Base-by-base conservation (phyloP, 441 rosid genomes). In the Pelargonium citronellum region DNA sequence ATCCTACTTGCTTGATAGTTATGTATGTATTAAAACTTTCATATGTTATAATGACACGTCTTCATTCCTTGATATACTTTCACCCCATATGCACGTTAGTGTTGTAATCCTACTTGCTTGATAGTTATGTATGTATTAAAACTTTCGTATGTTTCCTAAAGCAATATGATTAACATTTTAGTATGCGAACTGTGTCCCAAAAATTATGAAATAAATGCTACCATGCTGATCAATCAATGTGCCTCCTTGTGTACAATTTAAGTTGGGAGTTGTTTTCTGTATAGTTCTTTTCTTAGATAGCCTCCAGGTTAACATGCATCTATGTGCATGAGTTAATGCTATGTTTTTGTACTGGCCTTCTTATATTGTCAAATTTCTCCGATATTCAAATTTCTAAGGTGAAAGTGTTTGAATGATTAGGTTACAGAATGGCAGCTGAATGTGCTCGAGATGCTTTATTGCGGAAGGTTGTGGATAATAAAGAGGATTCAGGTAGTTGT, bases 401-500 rank as follows among this genome's bases (percentile, higher is more conserved):
- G 58, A 27, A 37, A 12, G 2, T 57, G 65, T 47, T 74, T 72
- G 69, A 60, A 64, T 79, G 49, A 69, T 44, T 78, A 95, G 98
- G 99, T 72, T 95, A 74, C 66, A 86, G 97, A 58, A 92, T 95
- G 98, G 99, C 98, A 30, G 88, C 97, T n/a, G 97, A 95, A 73
- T 90, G 98, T 80, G 98, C 98, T 71, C 91, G 83, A 44, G 70
- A 85, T 78, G 97, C 97, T 66, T 74, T 95, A 78, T 73, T 88
- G 79, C 79, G 67, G 77, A 88, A 83, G 79, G 96, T 88, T 13
- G 80, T 81, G 71, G 95, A 95, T 79, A 92, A 95, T 79, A 95
- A 92, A 81, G 88, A 81, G 62, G 70, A 95, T 77, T 82, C 90
- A 83, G 99, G 99, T 93, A 73, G 16, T 60, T 24, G 41, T 17